Base-by-base conservation (phyloP, 1,139 yeast genomes). In the Meyerozyma athensensis region DNA sequence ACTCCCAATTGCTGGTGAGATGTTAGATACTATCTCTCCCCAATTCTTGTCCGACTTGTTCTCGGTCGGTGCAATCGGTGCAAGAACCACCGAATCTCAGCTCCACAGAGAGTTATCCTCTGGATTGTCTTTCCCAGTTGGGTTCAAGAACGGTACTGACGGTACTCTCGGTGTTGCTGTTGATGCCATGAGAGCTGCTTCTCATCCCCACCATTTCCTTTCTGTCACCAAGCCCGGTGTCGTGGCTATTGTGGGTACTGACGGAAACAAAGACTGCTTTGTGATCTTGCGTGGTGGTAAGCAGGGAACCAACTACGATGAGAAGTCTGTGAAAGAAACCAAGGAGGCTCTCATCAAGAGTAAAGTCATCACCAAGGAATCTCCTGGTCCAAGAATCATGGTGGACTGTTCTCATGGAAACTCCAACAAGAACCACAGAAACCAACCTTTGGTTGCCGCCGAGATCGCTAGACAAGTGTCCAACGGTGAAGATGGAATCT, bases 371-470 rank as follows among this genome's bases (percentile, higher is more conserved):
- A 65, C 66, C 23, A 68, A 65, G 14, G 63, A 61, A 39, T 67
- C 69, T 39, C 62, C 65, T 24, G 72, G 67, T 32, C 79, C 84
- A 52, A 77, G 94, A 62, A 85, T 92, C 56, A 92, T 92, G 97
- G 81, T 92, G 45, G 98, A 92, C 65, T 92, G 97, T 60, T 89
- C 97, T 30, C 98, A 92, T 58, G 98, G 96, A 46, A 92, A 92
- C 70, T 86, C 97, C 35, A 78, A 73, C 56, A 92, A 92, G 62
- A 81, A 92, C 64, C 90, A 80, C 74, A 77, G 74, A 55, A 92
- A 92, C 65, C 98, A 92, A 69, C 97, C 97, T 35, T 77, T 75
- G 60, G 98, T 90, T n/a, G 89, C 95, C 16, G 74, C 77, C 16
- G 77, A 69, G 38, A 77, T 92, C 41, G 89, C 90, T 42, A 79